Percentiles rank a stretch among this genome's conserved stretches.
These are phyloP conservation scores for Umbelopsis sp. DNA, from an alignment of 192 early-diverging fungal species.

Conservation along the genomic window DNA sequence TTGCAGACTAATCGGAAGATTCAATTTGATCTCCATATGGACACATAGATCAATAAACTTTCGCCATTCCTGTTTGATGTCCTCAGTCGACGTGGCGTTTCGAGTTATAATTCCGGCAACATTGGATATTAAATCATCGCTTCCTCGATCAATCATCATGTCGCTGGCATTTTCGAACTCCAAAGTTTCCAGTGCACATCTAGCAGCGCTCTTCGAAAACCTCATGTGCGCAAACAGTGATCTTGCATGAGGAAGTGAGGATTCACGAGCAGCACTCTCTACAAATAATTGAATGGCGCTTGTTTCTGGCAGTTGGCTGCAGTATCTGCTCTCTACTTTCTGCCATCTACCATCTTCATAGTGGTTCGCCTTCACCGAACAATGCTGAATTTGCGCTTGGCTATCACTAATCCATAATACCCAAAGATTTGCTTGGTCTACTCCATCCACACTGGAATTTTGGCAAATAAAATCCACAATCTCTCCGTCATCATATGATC, in stretches of 20 bases:
- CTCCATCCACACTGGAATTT: neutral
- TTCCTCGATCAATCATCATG: neutral
- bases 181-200: neutral
- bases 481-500: neutral
- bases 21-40: neutral
- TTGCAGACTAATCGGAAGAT: neutral
- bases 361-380: neutral
- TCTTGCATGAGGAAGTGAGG: neutral
- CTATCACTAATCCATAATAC: neutral
- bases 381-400: neutral
- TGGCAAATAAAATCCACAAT: slow-evolving; percentile 10
- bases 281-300: neutral
- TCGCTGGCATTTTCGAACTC: neutral
- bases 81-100: neutral
- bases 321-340: neutral
- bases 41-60: slow-evolving; percentile 3
- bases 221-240: neutral
- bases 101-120: neutral
- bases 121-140: slow-evolving; percentile 9
- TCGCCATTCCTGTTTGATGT: slow-evolving; percentile 11
- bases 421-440: neutral
- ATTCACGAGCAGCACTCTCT: neutral
- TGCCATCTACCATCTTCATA: neutral
- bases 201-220: neutral
- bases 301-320: neutral